Conservation (phyloP, 2,329 filamentous ascomycete genomes). For the Colletotrichum graminicola region DNA sequence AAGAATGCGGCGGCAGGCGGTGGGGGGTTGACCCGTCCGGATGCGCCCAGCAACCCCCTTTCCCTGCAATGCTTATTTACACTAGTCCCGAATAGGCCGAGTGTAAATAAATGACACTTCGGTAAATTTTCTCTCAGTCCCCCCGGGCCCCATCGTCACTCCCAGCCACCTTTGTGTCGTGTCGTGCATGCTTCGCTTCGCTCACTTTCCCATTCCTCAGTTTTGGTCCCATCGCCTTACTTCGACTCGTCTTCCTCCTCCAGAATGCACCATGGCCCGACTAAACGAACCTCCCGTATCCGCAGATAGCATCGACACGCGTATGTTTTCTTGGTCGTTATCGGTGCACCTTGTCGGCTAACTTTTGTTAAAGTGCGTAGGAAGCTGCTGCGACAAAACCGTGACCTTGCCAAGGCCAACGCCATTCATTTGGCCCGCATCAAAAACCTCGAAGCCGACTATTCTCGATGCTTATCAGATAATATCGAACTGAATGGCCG, state of each 20-base stretch:
- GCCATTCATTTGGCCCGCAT: slow-evolving; percentile 83
- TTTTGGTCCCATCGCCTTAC: slow-evolving; percentile 18
- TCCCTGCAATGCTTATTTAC: slow-evolving; percentile 15
- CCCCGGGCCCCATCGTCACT: slow-evolving; percentile 37
- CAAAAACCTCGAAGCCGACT: slow-evolving; percentile 80
- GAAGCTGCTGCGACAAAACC: slow-evolving; percentile 85
- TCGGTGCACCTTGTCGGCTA: slow-evolving; percentile 40
- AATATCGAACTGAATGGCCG: slow-evolving; percentile 80
- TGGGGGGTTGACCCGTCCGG: slow-evolving; percentile 17
- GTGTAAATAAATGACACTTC: slow-evolving; percentile 43
- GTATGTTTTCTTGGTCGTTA: slow-evolving; percentile 61
- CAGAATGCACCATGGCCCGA: slow-evolving; percentile 76
- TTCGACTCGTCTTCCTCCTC: slow-evolving; percentile 7
- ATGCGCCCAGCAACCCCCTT: slow-evolving; percentile 37
- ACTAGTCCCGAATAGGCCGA: slow-evolving; percentile 38
- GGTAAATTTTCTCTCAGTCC: slow-evolving; percentile 41
- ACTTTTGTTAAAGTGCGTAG: slow-evolving; percentile 71
- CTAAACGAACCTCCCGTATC: slow-evolving; percentile 80
- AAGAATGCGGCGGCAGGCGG: slow-evolving; percentile 18
- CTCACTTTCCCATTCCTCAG: slow-evolving; percentile 30
- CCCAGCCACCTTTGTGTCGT: slow-evolving; percentile 37
- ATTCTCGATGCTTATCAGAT: slow-evolving; percentile 79
- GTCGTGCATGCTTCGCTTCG: slow-evolving; percentile 35
- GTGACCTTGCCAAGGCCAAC: slow-evolving; percentile 84
- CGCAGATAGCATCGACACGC: slow-evolving; percentile 77